These are phyloP conservation scores for Pythium pyrilobum DNA, from an alignment of 352 stramenopile genomes.

Conservation along the genomic window DNA sequence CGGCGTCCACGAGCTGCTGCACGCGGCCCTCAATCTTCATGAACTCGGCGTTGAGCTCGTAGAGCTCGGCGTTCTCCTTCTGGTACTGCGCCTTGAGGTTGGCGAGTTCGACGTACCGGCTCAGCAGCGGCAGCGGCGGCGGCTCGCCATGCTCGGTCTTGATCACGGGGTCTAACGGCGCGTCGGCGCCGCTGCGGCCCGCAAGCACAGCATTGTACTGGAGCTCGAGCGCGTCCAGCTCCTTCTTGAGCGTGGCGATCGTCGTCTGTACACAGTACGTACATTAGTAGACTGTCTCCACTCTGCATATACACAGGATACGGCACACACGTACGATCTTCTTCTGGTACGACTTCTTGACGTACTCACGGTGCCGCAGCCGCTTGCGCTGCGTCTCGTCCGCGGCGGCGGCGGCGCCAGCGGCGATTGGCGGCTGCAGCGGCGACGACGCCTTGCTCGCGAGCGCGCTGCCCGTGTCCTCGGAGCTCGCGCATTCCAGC, in stretches of 20 bases:
- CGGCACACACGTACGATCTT: conserved; percentile 43
- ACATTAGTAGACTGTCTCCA: neutral
- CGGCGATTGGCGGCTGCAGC: no score
- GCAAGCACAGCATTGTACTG: conserved; percentile 40
- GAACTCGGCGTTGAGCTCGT: conserved; percentile 38
- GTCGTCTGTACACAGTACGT: conserved; percentile 26
- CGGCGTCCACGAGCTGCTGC: conserved; percentile 46
- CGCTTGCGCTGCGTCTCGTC: conserved; percentile 30
- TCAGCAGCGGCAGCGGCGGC: conserved; percentile 16
- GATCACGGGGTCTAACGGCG: neutral
- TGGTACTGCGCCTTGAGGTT: conserved; percentile 41
- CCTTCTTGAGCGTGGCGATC: conserved; percentile 37
- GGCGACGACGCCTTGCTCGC: no score
- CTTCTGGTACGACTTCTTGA: conserved; percentile 69
- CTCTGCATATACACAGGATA: neutral
- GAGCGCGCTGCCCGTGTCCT: no score
- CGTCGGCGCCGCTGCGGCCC: neutral
- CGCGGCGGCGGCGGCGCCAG: neutral
- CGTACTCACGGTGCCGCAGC: conserved; percentile 60
- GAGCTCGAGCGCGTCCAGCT: conserved; percentile 36
- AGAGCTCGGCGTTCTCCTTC: conserved; percentile 51
- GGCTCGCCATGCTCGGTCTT: neutral
- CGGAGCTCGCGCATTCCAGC: no score
- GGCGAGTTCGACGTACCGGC: conserved; percentile 40
- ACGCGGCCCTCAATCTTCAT: no score